Conservation (phyloP, 768 basidiomycete species). For the Lenzites betulinus region DNA sequence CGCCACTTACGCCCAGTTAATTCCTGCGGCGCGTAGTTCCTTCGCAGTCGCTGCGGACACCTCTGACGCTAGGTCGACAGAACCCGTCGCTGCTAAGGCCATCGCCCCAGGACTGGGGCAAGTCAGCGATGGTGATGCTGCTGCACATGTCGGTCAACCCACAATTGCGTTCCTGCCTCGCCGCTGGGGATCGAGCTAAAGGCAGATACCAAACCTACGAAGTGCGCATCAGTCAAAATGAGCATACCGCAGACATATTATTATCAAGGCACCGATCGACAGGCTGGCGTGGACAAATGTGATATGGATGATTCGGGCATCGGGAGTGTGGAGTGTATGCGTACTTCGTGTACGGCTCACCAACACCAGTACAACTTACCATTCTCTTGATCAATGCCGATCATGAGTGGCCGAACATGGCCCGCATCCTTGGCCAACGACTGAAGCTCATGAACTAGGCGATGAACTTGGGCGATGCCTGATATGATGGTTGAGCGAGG, state of each 20-base stretch:
- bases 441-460: slow-evolving; percentile 53
- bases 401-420: slow-evolving; percentile 56
- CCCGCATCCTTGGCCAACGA: slow-evolving; percentile 56
- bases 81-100: slow-evolving; percentile 61
- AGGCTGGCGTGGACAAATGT: too few relatives aligned
- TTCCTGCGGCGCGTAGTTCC: slow-evolving; percentile 61
- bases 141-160: slow-evolving; percentile 27
- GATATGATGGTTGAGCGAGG: background rate
- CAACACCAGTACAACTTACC: slow-evolving; percentile 40
- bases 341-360: too few relatives aligned
- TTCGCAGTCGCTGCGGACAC: slow-evolving; percentile 52
- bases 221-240: background rate
- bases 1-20: slow-evolving; percentile 62
- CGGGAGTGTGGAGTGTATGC: too few relatives aligned
- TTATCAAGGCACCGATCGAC: too few relatives aligned
- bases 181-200: slow-evolving; percentile 54
- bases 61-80: slow-evolving; percentile 45
- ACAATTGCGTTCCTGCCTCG: slow-evolving; percentile 69
- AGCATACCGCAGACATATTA: background rate
- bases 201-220: slow-evolving; percentile 65
- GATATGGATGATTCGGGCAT: too few relatives aligned
- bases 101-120: slow-evolving; percentile 66
- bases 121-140: background rate
- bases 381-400: slow-evolving; percentile 77
- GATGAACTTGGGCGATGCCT: slow-evolving; percentile 55